Conservation (phyloP, 495 filamentous ascomycete species). For the Annulohypoxylon bovei region DNA sequence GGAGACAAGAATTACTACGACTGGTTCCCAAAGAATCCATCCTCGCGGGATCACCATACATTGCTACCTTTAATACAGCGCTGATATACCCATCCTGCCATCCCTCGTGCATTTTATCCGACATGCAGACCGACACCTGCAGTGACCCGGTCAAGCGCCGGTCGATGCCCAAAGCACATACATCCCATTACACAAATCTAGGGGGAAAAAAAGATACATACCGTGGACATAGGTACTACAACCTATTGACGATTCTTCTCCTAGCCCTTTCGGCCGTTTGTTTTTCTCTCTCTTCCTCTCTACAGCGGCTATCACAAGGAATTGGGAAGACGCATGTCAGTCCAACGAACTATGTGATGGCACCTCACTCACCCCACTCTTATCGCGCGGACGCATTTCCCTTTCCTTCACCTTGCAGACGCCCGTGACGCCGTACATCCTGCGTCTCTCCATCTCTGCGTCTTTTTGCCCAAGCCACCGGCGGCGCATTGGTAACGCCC, state of each 20-base stretch:
- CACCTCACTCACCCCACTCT: slow-evolving; percentile 31
- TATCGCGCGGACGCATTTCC: slow-evolving; percentile 34
- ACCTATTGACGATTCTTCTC: background rate
- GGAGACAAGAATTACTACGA: slow-evolving; percentile 38
- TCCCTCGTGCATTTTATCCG: slow-evolving; percentile 43
- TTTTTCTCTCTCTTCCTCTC: slow-evolving; percentile 3
- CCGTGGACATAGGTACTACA: background rate
- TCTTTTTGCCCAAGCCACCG: slow-evolving; percentile 21
- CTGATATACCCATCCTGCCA: slow-evolving; percentile 26
- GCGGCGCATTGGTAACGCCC: slow-evolving; percentile 17
- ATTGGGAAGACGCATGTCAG: slow-evolving; percentile 22
- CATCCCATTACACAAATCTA: background rate
- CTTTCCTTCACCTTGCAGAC: slow-evolving; percentile 45
- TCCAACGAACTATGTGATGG: slow-evolving; percentile 24
- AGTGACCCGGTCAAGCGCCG: slow-evolving; percentile 24
- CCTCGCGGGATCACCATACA: slow-evolving; percentile 22
- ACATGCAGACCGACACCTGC: slow-evolving; percentile 40
- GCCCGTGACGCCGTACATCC: slow-evolving; percentile 37
- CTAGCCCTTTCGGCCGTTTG: slow-evolving; percentile 28
- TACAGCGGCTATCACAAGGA: slow-evolving; percentile 14
- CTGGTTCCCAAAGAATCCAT: slow-evolving; percentile 35
- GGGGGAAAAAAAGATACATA: background rate
- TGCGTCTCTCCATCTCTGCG: background rate
- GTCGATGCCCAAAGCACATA: slow-evolving; percentile 39
- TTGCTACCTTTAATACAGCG: slow-evolving; percentile 9